These are phyloP conservation scores for Tubosaeta sp. DNA, from an alignment of 768 basidiomycete genomes.

Conservation along the genomic window DNA sequence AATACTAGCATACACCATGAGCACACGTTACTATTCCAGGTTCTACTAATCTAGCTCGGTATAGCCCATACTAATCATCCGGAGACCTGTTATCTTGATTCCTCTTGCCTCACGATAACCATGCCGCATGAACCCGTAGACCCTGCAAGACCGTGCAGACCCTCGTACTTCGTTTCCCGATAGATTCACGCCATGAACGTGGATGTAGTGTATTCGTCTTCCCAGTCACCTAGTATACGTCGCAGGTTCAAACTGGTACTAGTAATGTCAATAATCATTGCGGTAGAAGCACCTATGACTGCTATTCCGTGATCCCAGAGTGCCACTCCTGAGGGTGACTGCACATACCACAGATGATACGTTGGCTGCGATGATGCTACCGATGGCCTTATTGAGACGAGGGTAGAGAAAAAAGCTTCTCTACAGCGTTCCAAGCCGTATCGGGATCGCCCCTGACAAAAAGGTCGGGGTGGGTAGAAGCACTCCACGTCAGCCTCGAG, in stretches of 20 bases:
- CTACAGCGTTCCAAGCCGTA: slow-evolving; percentile 11
- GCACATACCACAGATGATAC: neutral
- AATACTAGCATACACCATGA: too few relatives aligned
- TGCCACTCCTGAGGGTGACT: neutral
- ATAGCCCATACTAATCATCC: too few relatives aligned
- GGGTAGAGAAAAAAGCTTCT: slow-evolving; percentile 3
- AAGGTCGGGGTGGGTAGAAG: neutral
- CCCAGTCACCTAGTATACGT: neutral
- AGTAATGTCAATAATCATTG: neutral
- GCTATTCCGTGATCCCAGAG: neutral
- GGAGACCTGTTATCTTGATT: too few relatives aligned
- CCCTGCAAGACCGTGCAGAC: too few relatives aligned
- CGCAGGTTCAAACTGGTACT: neutral
- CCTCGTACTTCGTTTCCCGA: too few relatives aligned
- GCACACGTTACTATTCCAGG: too few relatives aligned
- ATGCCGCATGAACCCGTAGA: too few relatives aligned
- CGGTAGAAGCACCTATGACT: neutral
- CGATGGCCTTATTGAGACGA: too few relatives aligned
- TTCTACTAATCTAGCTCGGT: too few relatives aligned
- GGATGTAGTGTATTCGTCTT: neutral
- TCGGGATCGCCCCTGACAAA: neutral
- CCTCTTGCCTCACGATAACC: too few relatives aligned
- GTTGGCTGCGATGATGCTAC: neutral
- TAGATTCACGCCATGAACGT: neutral
- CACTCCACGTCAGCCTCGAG: neutral